These are phyloP conservation scores for Knufia fluminis DNA, from an alignment of 2,329 filamentous ascomycete species.

Conservation along the genomic window DNA sequence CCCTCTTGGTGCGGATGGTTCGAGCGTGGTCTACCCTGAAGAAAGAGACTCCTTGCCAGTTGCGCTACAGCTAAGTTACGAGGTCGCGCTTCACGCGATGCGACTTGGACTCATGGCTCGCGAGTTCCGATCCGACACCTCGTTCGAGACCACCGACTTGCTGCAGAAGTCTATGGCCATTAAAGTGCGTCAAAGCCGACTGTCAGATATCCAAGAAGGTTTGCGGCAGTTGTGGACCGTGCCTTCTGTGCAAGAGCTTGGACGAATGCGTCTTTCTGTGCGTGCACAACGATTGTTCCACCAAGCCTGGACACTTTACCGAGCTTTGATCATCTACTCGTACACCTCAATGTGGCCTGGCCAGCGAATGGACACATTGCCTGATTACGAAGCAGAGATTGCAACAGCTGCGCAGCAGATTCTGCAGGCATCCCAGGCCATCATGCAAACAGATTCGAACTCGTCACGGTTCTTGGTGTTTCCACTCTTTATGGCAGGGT, in stretches of 20 bases:
- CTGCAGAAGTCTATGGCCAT: constrained; percentile 21
- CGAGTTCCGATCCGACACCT: constrained; percentile 31
- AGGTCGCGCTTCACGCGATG: constrained; percentile 37
- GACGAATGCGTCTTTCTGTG: constrained; percentile 30
- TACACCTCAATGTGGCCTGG: constrained; percentile 45
- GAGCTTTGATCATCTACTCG: constrained; percentile 43
- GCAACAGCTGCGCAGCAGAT: constrained; percentile 38
- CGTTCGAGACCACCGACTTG: constrained; percentile 16
- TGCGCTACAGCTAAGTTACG: constrained; percentile 38
- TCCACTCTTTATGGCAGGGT: constrained; percentile 47
- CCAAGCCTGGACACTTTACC: constrained; percentile 41
- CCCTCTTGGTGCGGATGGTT: constrained; percentile 27
- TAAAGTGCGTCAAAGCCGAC: constrained; percentile 25
- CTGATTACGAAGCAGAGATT: constrained; percentile 34
- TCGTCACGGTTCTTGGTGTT: constrained; percentile 42
- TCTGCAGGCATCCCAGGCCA: constrained; percentile 34
- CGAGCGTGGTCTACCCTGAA: constrained; percentile 30
- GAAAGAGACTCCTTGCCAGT: constrained; percentile 31
- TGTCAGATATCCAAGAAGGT: constrained; percentile 30
- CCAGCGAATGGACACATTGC: constrained; percentile 35
- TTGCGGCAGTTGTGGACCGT: constrained; percentile 32
- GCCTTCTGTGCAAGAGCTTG: constrained; percentile 29
- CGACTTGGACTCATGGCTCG: constrained; percentile 37
- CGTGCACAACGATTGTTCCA: constrained; percentile 33
- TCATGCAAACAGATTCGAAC: constrained; percentile 31